Evolutionary conservation across 2,329 filamentous ascomycete species (phyloP), one percentile per base, ranked within the genome.

Genomic region (Aspergillus neoniger): DNA sequence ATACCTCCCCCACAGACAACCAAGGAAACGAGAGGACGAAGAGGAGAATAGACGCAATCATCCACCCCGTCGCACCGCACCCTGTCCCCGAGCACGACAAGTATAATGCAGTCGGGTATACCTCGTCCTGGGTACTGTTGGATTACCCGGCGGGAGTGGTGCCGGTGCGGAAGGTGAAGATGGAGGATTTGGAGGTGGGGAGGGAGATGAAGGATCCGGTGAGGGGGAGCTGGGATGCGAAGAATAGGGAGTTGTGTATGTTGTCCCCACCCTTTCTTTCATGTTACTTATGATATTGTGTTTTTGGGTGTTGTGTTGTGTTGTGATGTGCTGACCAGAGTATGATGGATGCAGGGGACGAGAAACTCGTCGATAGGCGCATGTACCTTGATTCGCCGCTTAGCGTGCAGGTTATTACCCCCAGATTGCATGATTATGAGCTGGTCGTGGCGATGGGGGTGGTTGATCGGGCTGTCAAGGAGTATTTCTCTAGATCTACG

Each of bases 51-150:
- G 87, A 89, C 75, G 85, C 85, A 0, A 82, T 90, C 55, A 81
- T 90, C 58, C 86, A 82, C 63, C 87, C 87, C 0, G 78, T 88
- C 0, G 86, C 86, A 14, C 86, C 86, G 2, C 87, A 90, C 71
- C 85, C 87, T 0, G 81, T 87, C 0, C 85, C 86, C 1, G 79
- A 82, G 9, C 82, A 87, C 57, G 87, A 90, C 74, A 77, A 81
- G 2, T 89, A 85, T 74, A 87, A 88, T 69, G 83, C 82, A 0
- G 82, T 85, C 0, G 83, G 85, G 59, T 89, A 89, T 68, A 88
- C 86, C 0, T 83, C 80, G 21, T 81, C 79, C 1, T 88, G 86
- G 67, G 86, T 88, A 8, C 67, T 89, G 57, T 72, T 89, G 21
- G 87, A 90, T 69, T 87, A 85, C 67, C 83, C 87, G 0, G 83